Evolutionary conservation across 2,329 filamentous ascomycete species (phyloP).

Genomic region (Cryphonectria carpinicola): DNA sequence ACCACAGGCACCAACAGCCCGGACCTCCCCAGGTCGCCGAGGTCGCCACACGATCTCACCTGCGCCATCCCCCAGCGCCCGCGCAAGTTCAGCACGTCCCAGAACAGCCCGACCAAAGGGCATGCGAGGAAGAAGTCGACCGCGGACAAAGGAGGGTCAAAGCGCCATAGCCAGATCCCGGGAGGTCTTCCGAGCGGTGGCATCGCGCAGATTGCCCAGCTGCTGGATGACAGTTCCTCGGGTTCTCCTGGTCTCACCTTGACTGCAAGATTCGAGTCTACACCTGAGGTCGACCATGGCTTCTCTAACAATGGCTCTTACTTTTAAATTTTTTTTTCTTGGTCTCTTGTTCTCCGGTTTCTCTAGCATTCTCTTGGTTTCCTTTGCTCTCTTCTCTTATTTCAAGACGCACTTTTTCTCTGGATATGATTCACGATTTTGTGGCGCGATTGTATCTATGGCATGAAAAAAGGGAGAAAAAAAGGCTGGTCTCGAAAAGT

Average conservation of each 20-base stretch:
- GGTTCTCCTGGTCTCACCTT: slow-evolving; percentile 23
- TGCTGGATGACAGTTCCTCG: slow-evolving; percentile 16
- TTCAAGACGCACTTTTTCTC: not conserved
- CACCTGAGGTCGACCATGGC: slow-evolving; percentile 23
- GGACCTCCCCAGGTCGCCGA: slow-evolving; percentile 13
- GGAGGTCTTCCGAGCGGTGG: slow-evolving; percentile 25
- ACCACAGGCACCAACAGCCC: slow-evolving; percentile 12
- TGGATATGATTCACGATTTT: slow-evolving; percentile 13
- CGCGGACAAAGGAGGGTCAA: slow-evolving; percentile 23
- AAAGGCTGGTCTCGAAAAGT: slow-evolving; percentile 17
- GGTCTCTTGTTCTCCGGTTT: not conserved
- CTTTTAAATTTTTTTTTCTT: slow-evolving; percentile 13
- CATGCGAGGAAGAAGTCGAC: slow-evolving; percentile 21
- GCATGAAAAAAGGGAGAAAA: not conserved
- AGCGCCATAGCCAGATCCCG: slow-evolving; percentile 26
- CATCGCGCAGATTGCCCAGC: slow-evolving; percentile 17
- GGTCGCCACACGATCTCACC: slow-evolving; percentile 18
- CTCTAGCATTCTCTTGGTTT: not conserved
- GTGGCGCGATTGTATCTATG: slow-evolving; percentile 4
- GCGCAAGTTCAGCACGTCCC: slow-evolving; percentile 29
- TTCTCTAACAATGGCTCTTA: slow-evolving; percentile 20
- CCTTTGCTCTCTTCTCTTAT: not conserved
- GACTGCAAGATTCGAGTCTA: slow-evolving; percentile 28
- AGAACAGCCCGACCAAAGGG: slow-evolving; percentile 25
- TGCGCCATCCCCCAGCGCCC: slow-evolving; percentile 16